These are phyloP conservation scores for Chaetothyriales sp. DNA, from an alignment of 2,329 filamentous ascomycete species.

Conservation along the genomic window DNA sequence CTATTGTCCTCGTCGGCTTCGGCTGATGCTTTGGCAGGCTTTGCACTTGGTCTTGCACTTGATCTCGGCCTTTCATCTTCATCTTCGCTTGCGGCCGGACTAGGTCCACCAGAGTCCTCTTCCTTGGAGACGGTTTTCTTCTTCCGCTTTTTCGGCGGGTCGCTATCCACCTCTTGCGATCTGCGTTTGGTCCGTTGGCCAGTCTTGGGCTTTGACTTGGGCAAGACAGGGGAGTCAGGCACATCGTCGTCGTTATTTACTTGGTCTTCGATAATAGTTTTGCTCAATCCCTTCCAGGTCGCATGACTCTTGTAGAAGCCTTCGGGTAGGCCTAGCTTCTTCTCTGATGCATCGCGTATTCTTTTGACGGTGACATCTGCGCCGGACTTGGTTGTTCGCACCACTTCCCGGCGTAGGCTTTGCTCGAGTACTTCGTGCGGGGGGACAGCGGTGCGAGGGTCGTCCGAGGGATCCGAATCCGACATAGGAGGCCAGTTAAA, in stretches of 20 bases:
- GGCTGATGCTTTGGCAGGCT: neutral
- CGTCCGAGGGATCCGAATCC: constrained; percentile 21
- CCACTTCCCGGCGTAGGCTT: constrained; percentile 25
- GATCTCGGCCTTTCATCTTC: constrained; percentile 1
- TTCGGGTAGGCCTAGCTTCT: constrained; percentile 34
- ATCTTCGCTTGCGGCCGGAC: neutral
- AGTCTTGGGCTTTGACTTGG: constrained; percentile 3
- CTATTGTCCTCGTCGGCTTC: constrained; percentile 15
- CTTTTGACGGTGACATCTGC: constrained; percentile 43
- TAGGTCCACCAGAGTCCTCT: neutral
- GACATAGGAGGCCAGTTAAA: constrained; percentile 13
- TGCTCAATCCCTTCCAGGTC: constrained; percentile 41
- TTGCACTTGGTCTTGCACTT: neutral
- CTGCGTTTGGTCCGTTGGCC: constrained; percentile 7
- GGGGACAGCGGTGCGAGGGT: constrained; percentile 11
- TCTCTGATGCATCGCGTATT: constrained; percentile 39
- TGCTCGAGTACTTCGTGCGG: constrained; percentile 25
- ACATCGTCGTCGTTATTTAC: constrained; percentile 20
- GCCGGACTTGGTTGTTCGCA: constrained; percentile 21
- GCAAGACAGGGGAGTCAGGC: constrained; percentile 2
- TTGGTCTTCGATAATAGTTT: constrained; percentile 38
- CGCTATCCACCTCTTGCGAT: constrained; percentile 12
- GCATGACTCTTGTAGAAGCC: constrained; percentile 41
- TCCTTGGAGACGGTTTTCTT: neutral
- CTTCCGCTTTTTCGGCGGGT: constrained; percentile 5